These are phyloP conservation scores for Phialemoniopsis sp. DNA, from an alignment of 2,329 filamentous ascomycete genomes.

Conservation along the genomic window DNA sequence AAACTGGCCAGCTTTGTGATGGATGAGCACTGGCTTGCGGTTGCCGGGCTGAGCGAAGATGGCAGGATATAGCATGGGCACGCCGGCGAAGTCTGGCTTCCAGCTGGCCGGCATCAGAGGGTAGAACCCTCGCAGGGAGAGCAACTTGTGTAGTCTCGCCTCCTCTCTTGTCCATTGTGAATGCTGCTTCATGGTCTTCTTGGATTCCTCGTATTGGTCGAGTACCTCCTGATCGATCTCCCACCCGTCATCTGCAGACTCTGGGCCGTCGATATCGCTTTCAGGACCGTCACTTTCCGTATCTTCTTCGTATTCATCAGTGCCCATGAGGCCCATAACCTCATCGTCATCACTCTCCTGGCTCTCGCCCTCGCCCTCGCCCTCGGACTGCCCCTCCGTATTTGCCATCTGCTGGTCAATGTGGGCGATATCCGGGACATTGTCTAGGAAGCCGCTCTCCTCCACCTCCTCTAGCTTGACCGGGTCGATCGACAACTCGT, in stretches of 20 bases:
- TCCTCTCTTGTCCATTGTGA: constrained; percentile 24
- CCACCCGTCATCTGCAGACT: constrained; percentile 8
- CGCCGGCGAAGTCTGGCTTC: constrained; percentile 23
- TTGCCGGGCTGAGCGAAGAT: constrained; percentile 20
- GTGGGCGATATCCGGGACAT: background rate
- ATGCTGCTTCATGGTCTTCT: constrained; percentile 9
- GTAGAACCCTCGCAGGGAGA: constrained; percentile 26
- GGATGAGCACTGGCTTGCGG: constrained; percentile 18
- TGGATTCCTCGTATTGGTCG: constrained; percentile 10
- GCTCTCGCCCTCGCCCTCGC: too few species aligned
- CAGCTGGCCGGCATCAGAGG: constrained; percentile 26
- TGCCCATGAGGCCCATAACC: constrained; percentile 2
- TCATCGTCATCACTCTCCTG: constrained; percentile 1
- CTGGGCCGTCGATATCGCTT: background rate
- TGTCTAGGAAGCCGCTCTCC: too few species aligned
- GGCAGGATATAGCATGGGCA: constrained; percentile 20
- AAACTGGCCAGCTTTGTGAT: constrained; percentile 18
- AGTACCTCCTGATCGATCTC: constrained; percentile 10
- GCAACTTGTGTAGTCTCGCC: constrained; percentile 22
- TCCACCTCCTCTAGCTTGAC: too few species aligned
- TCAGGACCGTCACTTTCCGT: too few species aligned
- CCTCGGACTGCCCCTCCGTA: constrained; percentile 5
- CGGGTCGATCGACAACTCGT: too few species aligned
- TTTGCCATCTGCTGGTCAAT: background rate
- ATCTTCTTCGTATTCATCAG: constrained; percentile 8